Percentiles rank a stretch among this genome's conserved stretches.
Conservation (phyloP, 805 yeast species). For the Candida easanensis region DNA sequence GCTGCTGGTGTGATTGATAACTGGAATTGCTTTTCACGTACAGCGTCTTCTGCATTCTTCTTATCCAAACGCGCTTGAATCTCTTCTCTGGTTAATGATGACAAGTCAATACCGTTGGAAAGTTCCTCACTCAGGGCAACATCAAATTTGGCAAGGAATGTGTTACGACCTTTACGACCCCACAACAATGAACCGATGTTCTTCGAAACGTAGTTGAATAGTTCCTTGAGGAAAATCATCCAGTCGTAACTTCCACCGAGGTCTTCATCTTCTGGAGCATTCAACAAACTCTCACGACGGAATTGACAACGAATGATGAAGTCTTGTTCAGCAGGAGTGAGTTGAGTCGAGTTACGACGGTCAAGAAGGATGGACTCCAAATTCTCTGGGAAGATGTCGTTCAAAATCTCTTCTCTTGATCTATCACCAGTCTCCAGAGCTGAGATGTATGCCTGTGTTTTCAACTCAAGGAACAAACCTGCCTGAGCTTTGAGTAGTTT, state of each 20-base stretch:
- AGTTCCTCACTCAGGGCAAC: slow-evolving; percentile 4
- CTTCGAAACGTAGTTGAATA: slow-evolving; percentile 74
- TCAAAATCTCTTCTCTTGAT: slow-evolving; percentile 62
- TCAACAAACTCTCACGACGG: slow-evolving; percentile 60
- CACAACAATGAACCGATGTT: slow-evolving; percentile 70
- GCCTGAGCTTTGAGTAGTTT: slow-evolving; percentile 79
- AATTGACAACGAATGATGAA: slow-evolving; percentile 72
- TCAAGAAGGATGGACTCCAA: slow-evolving; percentile 42
- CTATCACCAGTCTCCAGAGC: slow-evolving; percentile 67
- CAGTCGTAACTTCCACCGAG: slow-evolving; percentile 78
- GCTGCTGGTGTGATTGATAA: neutral
- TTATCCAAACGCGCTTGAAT: slow-evolving; percentile 16
- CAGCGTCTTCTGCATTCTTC: slow-evolving; percentile 17
- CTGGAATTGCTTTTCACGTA: slow-evolving; percentile 11
- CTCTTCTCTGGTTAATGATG: slow-evolving; percentile 23
- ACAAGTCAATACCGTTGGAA: slow-evolving; percentile 2
- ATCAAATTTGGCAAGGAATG: slow-evolving; percentile 15
- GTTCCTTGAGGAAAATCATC: slow-evolving; percentile 75
- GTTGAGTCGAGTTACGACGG: slow-evolving; percentile 32
- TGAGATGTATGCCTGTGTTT: slow-evolving; percentile 93
- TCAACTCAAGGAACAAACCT: slow-evolving; percentile 74
- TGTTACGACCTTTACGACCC: slow-evolving; percentile 51
- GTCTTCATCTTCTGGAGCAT: slow-evolving; percentile 43
- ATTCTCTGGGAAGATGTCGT: slow-evolving; percentile 71
- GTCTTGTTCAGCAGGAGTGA: slow-evolving; percentile 78